phyloP scores from a whole-genome alignment of 148 eudicot species.

The Dysphania ambrosioides region DNA sequence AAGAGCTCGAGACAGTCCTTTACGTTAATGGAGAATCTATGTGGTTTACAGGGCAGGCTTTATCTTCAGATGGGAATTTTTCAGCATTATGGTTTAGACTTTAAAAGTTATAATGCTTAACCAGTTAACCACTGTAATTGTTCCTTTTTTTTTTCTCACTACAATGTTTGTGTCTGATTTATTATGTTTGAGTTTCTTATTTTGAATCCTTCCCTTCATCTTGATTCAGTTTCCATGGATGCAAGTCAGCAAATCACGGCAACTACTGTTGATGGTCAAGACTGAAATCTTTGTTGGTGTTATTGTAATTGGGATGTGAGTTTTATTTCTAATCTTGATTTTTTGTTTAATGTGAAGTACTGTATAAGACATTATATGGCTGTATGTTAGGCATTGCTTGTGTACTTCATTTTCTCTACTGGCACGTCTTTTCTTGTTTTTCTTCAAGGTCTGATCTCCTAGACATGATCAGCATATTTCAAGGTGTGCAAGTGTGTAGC shows the following conservation, averaged over 20 bases:
- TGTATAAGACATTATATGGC: background rate
- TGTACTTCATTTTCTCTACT: too few species aligned
- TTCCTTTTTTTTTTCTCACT: too few species aligned
- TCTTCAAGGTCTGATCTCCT: too few species aligned
- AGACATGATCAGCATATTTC: too few species aligned
- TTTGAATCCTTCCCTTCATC: conserved; percentile 3
- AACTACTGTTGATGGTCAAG: conserved; percentile 38
- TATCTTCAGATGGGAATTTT: background rate
- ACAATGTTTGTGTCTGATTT: background rate
- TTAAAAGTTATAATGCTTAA: background rate
- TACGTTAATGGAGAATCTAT: background rate
- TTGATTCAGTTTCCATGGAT: conserved; percentile 46
- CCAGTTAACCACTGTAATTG: background rate
- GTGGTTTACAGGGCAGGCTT: background rate
- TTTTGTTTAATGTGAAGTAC: background rate
- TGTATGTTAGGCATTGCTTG: background rate
- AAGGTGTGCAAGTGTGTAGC: background rate
- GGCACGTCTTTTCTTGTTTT: too few species aligned
- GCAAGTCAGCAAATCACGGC: conserved; percentile 43
- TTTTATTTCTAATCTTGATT: conserved; percentile 1
- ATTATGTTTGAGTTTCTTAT: background rate
- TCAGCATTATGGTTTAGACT: too few species aligned
- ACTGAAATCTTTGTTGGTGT: conserved; percentile 36
- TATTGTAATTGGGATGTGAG: conserved; percentile 39
- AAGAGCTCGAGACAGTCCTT: background rate